phyloP scores from a whole-genome alignment of 2,329 filamentous ascomycete genomes.

The Orbilia brochopaga region DNA sequence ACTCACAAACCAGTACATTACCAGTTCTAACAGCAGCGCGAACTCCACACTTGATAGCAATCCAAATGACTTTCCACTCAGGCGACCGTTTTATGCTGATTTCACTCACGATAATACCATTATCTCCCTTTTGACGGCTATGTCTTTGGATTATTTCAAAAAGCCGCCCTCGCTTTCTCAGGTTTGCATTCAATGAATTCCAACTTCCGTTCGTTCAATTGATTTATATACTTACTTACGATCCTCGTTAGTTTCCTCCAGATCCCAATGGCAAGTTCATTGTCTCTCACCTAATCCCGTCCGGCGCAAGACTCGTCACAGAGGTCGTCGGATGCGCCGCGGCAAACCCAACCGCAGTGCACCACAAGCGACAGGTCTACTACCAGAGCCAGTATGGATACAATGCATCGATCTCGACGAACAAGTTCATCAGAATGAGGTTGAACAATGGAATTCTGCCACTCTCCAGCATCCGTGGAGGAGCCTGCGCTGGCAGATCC shows the following conservation, averaged over 20 bases:
- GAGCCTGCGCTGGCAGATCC: slow-evolving; percentile 59
- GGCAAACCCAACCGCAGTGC: slow-evolving; percentile 58
- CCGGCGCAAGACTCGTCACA: slow-evolving; percentile 64
- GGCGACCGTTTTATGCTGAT: slow-evolving; percentile 63
- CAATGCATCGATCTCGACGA: slow-evolving; percentile 57
- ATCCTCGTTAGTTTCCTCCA: slow-evolving; percentile 57
- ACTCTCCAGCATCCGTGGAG: slow-evolving; percentile 61
- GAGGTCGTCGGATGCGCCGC: slow-evolving; percentile 64
- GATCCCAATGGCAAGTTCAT: slow-evolving; percentile 61
- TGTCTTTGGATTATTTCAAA: slow-evolving; percentile 65
- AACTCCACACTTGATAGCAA: slow-evolving; percentile 63
- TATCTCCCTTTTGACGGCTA: slow-evolving; percentile 62
- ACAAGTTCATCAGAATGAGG: slow-evolving; percentile 63
- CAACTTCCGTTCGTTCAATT: neutral
- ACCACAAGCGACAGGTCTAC: slow-evolving; percentile 59
- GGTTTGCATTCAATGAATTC: neutral
- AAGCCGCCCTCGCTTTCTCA: slow-evolving; percentile 60
- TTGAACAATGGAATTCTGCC: slow-evolving; percentile 63
- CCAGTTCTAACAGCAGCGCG: slow-evolving; percentile 62
- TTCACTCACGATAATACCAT: slow-evolving; percentile 65
- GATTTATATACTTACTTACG: neutral
- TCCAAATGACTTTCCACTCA: slow-evolving; percentile 60
- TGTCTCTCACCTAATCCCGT: slow-evolving; percentile 64
- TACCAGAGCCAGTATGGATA: slow-evolving; percentile 61
- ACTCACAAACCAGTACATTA: no score